Percentiles rank a stretch among this genome's conserved stretches.
These are phyloP conservation scores for Quercus ilex DNA, from an alignment of 306 rosid genomes.

Conservation along the genomic window DNA sequence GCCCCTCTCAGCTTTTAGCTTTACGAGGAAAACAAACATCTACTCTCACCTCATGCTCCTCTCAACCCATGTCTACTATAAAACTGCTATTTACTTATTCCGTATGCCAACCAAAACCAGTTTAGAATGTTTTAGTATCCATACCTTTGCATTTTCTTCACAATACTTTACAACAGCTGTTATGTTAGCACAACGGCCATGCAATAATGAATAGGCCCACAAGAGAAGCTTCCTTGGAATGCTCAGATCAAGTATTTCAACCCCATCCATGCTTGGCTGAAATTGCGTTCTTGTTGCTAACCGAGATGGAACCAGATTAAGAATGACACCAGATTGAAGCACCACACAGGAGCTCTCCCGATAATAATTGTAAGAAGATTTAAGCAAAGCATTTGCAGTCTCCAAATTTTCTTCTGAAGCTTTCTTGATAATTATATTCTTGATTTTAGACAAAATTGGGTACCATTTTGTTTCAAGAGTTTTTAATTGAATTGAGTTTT, in stretches of 20 bases:
- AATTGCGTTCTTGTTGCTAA: slow-evolving; percentile 48
- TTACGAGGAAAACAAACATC: slow-evolving; percentile 7
- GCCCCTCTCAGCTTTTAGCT: slow-evolving; percentile 11
- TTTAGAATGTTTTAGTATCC: slow-evolving; percentile 22
- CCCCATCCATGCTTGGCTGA: slow-evolving; percentile 53
- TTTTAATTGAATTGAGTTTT: slow-evolving; percentile 52
- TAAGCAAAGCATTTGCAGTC: slow-evolving; percentile 71
- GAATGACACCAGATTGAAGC: slow-evolving; percentile 72
- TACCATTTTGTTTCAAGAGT: slow-evolving; percentile 66
- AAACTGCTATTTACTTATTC: background rate
- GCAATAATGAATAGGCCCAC: slow-evolving; percentile 77
- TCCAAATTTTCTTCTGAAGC: slow-evolving; percentile 74
- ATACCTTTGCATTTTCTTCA: slow-evolving; percentile 91
- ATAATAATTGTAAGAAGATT: slow-evolving; percentile 79
- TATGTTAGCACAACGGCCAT: slow-evolving; percentile 78
- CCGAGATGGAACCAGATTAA: slow-evolving; percentile 61
- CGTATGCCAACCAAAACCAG: background rate
- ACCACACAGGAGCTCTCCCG: slow-evolving; percentile 84
- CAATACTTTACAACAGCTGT: slow-evolving; percentile 86
- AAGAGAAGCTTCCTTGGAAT: slow-evolving; percentile 96
- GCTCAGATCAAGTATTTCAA: slow-evolving; percentile 86
- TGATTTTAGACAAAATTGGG: slow-evolving; percentile 53
- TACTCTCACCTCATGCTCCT: slow-evolving; percentile 5
- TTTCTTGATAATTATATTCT: slow-evolving; percentile 43
- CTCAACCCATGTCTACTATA: background rate